A percentile compares a stretch with the other conserved stretches of the same genome.
These are phyloP conservation scores for Trypanosoma theileri DNA, from an alignment of 208 protist species.

Conservation along the genomic window DNA sequence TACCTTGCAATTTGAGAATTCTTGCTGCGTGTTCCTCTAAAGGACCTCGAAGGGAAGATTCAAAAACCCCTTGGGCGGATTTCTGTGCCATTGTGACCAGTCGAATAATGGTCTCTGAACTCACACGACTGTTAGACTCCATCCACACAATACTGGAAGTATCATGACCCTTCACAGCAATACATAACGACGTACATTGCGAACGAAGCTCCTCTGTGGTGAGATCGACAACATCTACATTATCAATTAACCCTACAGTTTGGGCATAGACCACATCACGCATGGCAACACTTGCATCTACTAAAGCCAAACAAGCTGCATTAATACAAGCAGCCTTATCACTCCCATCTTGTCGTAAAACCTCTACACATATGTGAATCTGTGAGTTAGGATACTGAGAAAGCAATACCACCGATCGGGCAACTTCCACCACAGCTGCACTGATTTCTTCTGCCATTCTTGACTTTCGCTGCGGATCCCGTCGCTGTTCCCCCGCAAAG, in stretches of 20 bases:
- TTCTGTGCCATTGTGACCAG: conserved; percentile 64
- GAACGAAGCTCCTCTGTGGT: conserved; percentile 78
- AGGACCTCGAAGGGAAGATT: conserved; percentile 34
- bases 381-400: conserved; percentile 86
- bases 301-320: conserved; percentile 84
- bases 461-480: conserved; percentile 60
- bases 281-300: conserved; percentile 84
- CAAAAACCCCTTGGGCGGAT: conserved; percentile 42
- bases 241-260: conserved; percentile 69
- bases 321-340: conserved; percentile 86
- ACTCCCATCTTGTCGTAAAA: conserved; percentile 78
- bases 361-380: conserved; percentile 83
- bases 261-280: conserved; percentile 68
- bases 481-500: conserved; percentile 66
- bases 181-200: conserved; percentile 62
- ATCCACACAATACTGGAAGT: conserved; percentile 76
- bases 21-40: conserved; percentile 59
- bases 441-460: conserved; percentile 75
- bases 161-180: conserved; percentile 68
- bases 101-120: conserved; percentile 45
- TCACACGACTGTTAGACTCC: conserved; percentile 64
- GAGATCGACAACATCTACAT: conserved; percentile 69
- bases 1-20: conserved; percentile 46
- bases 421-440: conserved; percentile 67
- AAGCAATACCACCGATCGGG: conserved; percentile 73